Evolutionary conservation across 2,329 filamentous ascomycete species (phyloP), one percentile per base, ranked within the genome.

Genomic region (Curvularia eragrostidis): DNA sequence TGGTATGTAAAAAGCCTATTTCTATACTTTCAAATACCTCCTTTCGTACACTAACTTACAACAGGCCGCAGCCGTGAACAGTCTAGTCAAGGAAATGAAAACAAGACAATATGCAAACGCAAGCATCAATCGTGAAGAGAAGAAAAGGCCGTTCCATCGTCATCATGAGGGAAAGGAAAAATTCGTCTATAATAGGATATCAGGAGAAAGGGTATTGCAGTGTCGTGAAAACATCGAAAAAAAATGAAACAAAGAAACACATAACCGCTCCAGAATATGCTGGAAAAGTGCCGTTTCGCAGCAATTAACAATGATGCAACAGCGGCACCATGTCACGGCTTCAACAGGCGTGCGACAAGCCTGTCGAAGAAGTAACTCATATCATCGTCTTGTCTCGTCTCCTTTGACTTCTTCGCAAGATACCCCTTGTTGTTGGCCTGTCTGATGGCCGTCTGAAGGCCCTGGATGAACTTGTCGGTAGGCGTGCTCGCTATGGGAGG

Each of bases 341-440:
- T 42, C 30, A 78, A 58, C 47, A 78, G 54, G 36, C 68, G 64
- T 12, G 74, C 76, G 3, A 75, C 70, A 34, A 78, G 51, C 24
- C 76, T 62, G 54, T 78, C 76, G 49, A 78, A 78, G 54, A 75
- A 78, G 28, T 65, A 73, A 1, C 63, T 67, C 72, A 78, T 76
- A 12, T 75, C 73, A 9, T 69, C 67, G 6, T 61, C 65, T 10
- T 51, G 26, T 34, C 67, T 64, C 41, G 62, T 61, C 36, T 59
- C 67, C 10, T 42, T 49, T 5, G 61, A 65, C 44, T 71, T 71
- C 18, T 44, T 52, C 6, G 48, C 43, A 5, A 77, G 53, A 56
- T 77, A 76, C 1, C 58, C 58, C 2, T 47, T 63, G 1, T 50
- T 44, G 32, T 51, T 56, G 3, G 67, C 68, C 28, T 23, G 69